These are phyloP conservation scores for Kwoniella dejecticola DNA, from an alignment of 768 basidiomycete genomes.

Conservation along the genomic window DNA sequence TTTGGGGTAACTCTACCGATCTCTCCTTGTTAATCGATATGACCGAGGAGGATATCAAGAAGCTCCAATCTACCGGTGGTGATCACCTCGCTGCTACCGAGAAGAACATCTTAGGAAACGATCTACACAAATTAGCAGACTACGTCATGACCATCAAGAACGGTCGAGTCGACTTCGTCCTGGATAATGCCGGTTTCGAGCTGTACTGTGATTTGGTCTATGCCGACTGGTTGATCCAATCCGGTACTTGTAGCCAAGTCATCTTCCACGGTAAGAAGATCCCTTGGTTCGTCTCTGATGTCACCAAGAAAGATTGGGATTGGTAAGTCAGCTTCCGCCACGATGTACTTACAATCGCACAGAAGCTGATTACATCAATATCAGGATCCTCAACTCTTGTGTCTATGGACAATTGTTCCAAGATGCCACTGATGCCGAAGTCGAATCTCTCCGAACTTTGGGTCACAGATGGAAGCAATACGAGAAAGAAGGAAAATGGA, in stretches of 20 bases:
- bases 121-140: constrained; percentile 67
- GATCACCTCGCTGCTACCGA: constrained; percentile 92
- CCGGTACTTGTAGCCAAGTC: constrained; percentile 77
- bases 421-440: constrained; percentile 73
- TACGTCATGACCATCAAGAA: constrained; percentile 62
- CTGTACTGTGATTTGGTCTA: constrained; percentile 62
- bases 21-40: constrained; percentile 93
- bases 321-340: constrained; percentile 65
- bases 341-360: too few relatives aligned
- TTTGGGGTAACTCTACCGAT: constrained; percentile 97
- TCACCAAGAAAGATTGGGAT: constrained; percentile 90
- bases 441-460: constrained; percentile 75
- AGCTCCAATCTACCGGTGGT: constrained; percentile 94
- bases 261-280: constrained; percentile 95
- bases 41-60: constrained; percentile 96
- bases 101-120: constrained; percentile 91
- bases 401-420: constrained; percentile 80
- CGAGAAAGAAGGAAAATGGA: constrained; percentile 87
- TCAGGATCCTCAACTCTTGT: constrained; percentile 49
- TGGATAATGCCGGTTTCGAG: constrained; percentile 69
- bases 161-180: constrained; percentile 72
- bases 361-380: neutral
- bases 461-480: constrained; percentile 94
- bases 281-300: constrained; percentile 83
- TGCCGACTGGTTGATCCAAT: constrained; percentile 92